Conservation (phyloP, 148 eudicot genomes). For the Spergularia marina region DNA sequence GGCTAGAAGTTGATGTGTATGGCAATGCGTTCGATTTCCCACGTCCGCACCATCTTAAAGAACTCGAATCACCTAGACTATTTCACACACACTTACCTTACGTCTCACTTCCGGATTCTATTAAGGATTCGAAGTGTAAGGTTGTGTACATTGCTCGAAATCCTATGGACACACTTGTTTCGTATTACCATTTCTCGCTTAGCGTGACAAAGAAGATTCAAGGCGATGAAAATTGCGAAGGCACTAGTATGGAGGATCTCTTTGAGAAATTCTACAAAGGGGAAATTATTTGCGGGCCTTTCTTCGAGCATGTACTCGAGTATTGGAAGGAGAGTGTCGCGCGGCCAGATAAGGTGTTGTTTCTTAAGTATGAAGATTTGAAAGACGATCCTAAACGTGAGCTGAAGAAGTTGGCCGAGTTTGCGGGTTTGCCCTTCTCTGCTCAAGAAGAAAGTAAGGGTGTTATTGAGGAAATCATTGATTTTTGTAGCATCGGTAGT, state of each 20-base stretch:
- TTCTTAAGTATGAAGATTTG: constrained; percentile 30
- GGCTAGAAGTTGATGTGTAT: constrained; percentile 5
- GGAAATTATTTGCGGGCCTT: neutral
- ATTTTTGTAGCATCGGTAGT: constrained; percentile 21
- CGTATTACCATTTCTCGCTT: constrained; percentile 3
- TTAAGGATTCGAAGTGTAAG: constrained; percentile 6
- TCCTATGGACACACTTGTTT: constrained; percentile 22
- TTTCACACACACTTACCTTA: constrained; percentile 21
- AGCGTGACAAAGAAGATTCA: neutral
- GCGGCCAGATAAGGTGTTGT: constrained; percentile 19
- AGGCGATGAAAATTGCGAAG: constrained; percentile 6
- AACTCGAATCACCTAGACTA: constrained; percentile 21
- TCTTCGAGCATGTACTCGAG: constrained; percentile 20
- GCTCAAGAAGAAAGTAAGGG: constrained; percentile 20
- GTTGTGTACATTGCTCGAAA: constrained; percentile 19
- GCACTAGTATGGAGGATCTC: constrained; percentile 10
- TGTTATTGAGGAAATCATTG: constrained; percentile 16
- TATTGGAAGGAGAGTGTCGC: constrained; percentile 20
- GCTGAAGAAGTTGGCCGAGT: constrained; percentile 24
- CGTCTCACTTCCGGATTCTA: constrained; percentile 16
- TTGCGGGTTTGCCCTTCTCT: constrained; percentile 23
- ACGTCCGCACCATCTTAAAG: constrained; percentile 6
- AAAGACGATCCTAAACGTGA: constrained; percentile 8
- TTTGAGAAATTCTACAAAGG: constrained; percentile 14
- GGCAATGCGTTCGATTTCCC: constrained; percentile 1